Conservation (phyloP, 2,329 filamentous ascomycete species). For the Arthrinium puccinioides region DNA sequence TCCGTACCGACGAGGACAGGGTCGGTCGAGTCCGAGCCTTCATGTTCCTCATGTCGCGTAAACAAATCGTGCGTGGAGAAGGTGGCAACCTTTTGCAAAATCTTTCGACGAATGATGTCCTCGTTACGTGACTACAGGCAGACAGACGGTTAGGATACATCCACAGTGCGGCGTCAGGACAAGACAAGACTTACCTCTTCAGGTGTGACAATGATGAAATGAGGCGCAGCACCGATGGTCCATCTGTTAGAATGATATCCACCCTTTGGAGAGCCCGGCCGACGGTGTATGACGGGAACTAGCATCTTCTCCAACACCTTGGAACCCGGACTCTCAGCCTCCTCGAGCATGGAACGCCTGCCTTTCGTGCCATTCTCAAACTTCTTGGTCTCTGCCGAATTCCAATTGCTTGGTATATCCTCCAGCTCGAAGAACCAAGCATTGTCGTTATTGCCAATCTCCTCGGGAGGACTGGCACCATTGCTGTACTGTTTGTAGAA, state of each 20-base stretch:
- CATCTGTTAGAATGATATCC: conserved; percentile 26
- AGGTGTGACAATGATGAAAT: conserved; percentile 68
- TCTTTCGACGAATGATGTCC: conserved; percentile 70
- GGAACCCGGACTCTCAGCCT: conserved; percentile 36
- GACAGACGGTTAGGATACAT: conserved; percentile 13
- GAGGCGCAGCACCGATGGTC: conserved; percentile 31
- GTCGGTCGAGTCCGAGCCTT: conserved; percentile 48
- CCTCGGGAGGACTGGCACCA: conserved; percentile 57
- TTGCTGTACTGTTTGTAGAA: conserved; percentile 87
- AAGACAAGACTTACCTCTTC: conserved; percentile 60
- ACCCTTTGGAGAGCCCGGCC: conserved; percentile 23
- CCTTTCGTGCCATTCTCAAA: conserved; percentile 32
- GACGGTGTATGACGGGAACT: conserved; percentile 64
- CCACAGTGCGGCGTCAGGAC: background rate
- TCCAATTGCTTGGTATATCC: conserved; percentile 69
- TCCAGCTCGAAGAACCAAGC: conserved; percentile 73
- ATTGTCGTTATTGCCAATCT: conserved; percentile 59
- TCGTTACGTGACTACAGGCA: conserved; percentile 46
- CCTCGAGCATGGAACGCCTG: conserved; percentile 39
- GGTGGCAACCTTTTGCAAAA: conserved; percentile 67
- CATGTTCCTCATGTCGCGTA: conserved; percentile 27
- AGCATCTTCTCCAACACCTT: conserved; percentile 58
- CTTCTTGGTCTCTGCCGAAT: conserved; percentile 40
- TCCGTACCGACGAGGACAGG: no score
- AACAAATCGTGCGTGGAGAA: conserved; percentile 68